phyloP scores from a whole-genome alignment of 1,284 basidiomycete species.

The Trichosporon ovoides region DNA sequence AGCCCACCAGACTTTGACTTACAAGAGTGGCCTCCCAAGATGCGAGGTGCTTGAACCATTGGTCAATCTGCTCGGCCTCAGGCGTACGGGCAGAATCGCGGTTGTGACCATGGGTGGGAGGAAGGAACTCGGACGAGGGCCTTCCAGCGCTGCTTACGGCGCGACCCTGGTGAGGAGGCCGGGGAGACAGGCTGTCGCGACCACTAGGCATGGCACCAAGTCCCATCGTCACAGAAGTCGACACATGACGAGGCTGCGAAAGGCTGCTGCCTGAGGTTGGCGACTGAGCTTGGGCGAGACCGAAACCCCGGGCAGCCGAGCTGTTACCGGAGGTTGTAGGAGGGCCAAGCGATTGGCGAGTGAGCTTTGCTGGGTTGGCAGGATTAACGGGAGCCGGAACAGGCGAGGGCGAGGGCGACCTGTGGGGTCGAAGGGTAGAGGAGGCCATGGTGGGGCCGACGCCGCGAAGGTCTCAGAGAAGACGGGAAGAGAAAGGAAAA shows the following conservation, averaged over 20 bases:
- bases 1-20: slow-evolving; percentile 28
- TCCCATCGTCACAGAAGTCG: slow-evolving; percentile 35
- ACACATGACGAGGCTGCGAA: slow-evolving; percentile 40
- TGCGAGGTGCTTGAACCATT: slow-evolving; percentile 99
- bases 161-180: slow-evolving; percentile 26
- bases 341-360: slow-evolving; percentile 46
- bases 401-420: slow-evolving; percentile 45
- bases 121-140: slow-evolving; percentile 44
- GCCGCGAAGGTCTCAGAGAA: background rate
- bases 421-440: slow-evolving; percentile 44
- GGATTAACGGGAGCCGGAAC: slow-evolving; percentile 32
- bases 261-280: slow-evolving; percentile 18
- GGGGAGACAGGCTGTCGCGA: slow-evolving; percentile 35
- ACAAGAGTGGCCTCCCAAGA: slow-evolving; percentile 94
- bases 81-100: slow-evolving; percentile 58
- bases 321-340: slow-evolving; percentile 29
- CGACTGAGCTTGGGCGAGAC: slow-evolving; percentile 30
- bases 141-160: slow-evolving; percentile 22
- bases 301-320: slow-evolving; percentile 38
- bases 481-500: background rate
- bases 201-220: slow-evolving; percentile 16
- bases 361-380: slow-evolving; percentile 41
- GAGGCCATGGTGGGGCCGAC: slow-evolving; percentile 32
- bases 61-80: slow-evolving; percentile 94
- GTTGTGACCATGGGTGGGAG: slow-evolving; percentile 21